Evolutionary conservation across 1,284 basidiomycete genomes (phyloP).

Genomic region (Ceratobasidium sp.): DNA sequence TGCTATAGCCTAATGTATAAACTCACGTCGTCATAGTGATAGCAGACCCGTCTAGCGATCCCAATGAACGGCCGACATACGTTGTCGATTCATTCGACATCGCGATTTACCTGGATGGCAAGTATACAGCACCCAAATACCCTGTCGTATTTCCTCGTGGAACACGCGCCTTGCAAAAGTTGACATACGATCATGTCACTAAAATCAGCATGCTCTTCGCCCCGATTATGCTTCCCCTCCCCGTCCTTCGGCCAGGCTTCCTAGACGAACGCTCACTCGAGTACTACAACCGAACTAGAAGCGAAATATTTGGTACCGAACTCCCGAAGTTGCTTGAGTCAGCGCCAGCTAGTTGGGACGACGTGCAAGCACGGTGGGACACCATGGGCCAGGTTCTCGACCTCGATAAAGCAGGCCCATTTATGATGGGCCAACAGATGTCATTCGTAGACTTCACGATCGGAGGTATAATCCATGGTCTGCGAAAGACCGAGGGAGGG

Average conservation of each 20-base stretch:
- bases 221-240: slow-evolving; percentile 24
- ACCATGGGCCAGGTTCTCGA: background rate
- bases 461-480: background rate
- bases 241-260: slow-evolving; percentile 29
- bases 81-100: slow-evolving; percentile 43
- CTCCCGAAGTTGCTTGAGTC: slow-evolving; percentile 6
- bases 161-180: slow-evolving; percentile 39
- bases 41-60: slow-evolving; percentile 44
- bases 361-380: background rate
- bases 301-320: slow-evolving; percentile 20
- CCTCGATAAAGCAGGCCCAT: background rate
- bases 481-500: slow-evolving; percentile 18
- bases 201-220: slow-evolving; percentile 20
- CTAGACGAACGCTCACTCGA: slow-evolving; percentile 43
- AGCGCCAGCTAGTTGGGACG: background rate
- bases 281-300: slow-evolving; percentile 28
- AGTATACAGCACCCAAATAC: slow-evolving; percentile 39
- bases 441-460: slow-evolving; percentile 21
- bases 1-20: background rate
- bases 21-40: slow-evolving; percentile 20
- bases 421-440: slow-evolving; percentile 16
- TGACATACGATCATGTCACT: slow-evolving; percentile 16
- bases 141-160: slow-evolving; percentile 32
- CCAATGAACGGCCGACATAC: slow-evolving; percentile 21
- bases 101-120: slow-evolving; percentile 42